Evolutionary conservation across 192 early-diverging fungal species (phyloP).

Genomic region (Gigaspora rosea): DNA sequence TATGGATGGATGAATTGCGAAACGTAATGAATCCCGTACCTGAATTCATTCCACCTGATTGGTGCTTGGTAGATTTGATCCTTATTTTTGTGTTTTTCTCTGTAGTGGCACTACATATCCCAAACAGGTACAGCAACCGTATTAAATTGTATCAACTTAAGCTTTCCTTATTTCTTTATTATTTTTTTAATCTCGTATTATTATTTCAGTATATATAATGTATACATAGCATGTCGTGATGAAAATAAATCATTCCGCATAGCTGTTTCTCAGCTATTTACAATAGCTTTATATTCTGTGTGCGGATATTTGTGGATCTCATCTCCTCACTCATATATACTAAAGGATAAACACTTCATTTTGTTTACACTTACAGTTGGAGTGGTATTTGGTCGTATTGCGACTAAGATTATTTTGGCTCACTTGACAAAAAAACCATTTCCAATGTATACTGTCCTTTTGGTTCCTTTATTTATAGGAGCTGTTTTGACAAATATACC

Average conservation of each 20-base stretch:
- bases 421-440: conserved; percentile 83
- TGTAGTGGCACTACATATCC: conserved; percentile 55
- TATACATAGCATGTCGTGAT: conserved; percentile 54
- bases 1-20: conserved; percentile 40
- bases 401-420: conserved; percentile 87
- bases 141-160: not conserved
- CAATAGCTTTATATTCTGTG: conserved; percentile 61
- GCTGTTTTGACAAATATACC: conserved; percentile 69
- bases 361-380: conserved; percentile 74
- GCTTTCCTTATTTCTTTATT: not conserved
- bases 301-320: conserved; percentile 72
- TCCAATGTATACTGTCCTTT: conserved; percentile 80
- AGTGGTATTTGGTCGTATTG: conserved; percentile 85
- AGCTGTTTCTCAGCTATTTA: conserved; percentile 64
- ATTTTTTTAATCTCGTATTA: not conserved
- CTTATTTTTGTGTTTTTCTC: conserved; percentile 46
- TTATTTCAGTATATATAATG: conserved; percentile 42
- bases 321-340: conserved; percentile 69
- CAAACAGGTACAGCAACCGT: conserved; percentile 44
- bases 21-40: not conserved
- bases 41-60: conserved; percentile 41
- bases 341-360: conserved; percentile 67
- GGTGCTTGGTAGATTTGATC: conserved; percentile 45
- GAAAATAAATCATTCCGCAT: conserved; percentile 63
- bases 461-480: conserved; percentile 74